Conservation (phyloP, 2,329 filamentous ascomycete genomes). For the Cladosporium sp. region DNA sequence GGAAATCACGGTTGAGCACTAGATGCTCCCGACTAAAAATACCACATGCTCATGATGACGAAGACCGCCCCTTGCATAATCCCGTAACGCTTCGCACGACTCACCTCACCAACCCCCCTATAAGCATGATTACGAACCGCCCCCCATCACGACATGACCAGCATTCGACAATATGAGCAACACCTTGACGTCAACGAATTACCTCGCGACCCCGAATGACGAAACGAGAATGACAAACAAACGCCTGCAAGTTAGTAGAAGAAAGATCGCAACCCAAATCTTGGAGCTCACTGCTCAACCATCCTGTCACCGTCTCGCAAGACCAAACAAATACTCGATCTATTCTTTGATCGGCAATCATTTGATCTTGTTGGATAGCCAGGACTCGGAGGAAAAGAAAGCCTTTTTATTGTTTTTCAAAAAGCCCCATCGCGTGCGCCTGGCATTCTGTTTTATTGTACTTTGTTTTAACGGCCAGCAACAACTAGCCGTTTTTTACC, state of each 20-base stretch:
- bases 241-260: slow-evolving; percentile 19
- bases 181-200: slow-evolving; percentile 17
- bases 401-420: not conserved
- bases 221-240: slow-evolving; percentile 7
- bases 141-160: slow-evolving; percentile 19
- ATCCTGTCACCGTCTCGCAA: not conserved
- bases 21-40: slow-evolving; percentile 21
- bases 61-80: slow-evolving; percentile 19
- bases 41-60: slow-evolving; percentile 19
- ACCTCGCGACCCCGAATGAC: slow-evolving; percentile 19
- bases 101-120: slow-evolving; percentile 3
- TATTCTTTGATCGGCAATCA: not conserved
- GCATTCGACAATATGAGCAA: slow-evolving; percentile 20
- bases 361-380: not conserved
- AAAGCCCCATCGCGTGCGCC: slow-evolving; percentile 11
- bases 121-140: slow-evolving; percentile 19
- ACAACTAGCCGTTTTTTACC: not conserved
- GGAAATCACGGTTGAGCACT: slow-evolving; percentile 64
- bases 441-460: slow-evolving; percentile 16
- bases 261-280: slow-evolving; percentile 13
- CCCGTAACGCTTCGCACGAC: slow-evolving; percentile 18
- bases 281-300: slow-evolving; percentile 18
- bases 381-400: slow-evolving; percentile 16
- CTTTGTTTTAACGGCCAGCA: slow-evolving; percentile 6
- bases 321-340: not conserved